Conservation (phyloP, 163 green algal species). For the Picocystis sp. region DNA sequence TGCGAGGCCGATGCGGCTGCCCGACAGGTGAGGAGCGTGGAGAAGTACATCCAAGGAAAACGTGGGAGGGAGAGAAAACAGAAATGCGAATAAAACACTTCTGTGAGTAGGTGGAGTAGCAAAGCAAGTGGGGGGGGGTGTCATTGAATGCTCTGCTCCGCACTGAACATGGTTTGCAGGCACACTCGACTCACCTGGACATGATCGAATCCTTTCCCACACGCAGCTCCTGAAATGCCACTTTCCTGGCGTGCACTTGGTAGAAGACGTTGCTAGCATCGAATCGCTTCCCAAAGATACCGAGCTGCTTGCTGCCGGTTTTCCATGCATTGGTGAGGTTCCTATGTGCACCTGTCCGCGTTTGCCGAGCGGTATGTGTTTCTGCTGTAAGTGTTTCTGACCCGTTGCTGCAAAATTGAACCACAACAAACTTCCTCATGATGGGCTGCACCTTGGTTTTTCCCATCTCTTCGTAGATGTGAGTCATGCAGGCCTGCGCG, state of each 20-base stretch:
- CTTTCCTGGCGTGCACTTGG: constrained; percentile 43
- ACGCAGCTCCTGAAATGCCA: constrained; percentile 30
- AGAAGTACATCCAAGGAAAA: too few species aligned
- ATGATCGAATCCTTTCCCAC: background rate
- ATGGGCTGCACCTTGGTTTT: too few species aligned
- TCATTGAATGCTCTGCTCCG: too few species aligned
- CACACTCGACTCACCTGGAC: constrained; percentile 11
- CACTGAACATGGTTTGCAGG: too few species aligned
- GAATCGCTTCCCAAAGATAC: constrained; percentile 50
- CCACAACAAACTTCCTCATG: background rate
- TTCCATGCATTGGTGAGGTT: constrained; percentile 49
- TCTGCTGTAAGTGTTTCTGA: background rate
- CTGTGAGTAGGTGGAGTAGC: too few species aligned
- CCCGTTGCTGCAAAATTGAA: background rate
- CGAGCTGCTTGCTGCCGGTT: constrained; percentile 65
- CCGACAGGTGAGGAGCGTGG: constrained; percentile 35
- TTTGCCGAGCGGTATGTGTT: background rate
- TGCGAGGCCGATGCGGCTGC: constrained; percentile 60
- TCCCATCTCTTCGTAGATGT: constrained; percentile 28
- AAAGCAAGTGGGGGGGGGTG: too few species aligned
- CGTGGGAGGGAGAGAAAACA: too few species aligned
- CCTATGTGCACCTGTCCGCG: too few species aligned
- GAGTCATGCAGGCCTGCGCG: constrained; percentile 38
- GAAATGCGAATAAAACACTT: too few species aligned
- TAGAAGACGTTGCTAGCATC: constrained; percentile 39